phyloP scores from a whole-genome alignment of 768 basidiomycete species.

The Tephrocybe sp. region DNA sequence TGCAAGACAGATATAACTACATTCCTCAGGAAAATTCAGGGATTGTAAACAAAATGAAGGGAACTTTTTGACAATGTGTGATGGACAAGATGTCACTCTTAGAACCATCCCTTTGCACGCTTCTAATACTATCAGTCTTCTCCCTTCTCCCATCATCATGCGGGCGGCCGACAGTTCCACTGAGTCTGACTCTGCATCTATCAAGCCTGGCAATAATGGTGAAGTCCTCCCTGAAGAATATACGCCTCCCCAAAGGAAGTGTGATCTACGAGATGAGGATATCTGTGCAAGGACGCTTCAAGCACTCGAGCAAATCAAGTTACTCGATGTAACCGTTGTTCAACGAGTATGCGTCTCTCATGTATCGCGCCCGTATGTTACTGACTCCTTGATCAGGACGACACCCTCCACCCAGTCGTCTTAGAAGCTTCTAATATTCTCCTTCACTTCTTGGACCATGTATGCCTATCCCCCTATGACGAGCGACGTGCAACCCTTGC shows the following conservation, averaged over 20 bases:
- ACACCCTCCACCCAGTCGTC: slow-evolving; percentile 15
- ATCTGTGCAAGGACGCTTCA: slow-evolving; percentile 6
- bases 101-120: not conserved
- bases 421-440: slow-evolving; percentile 20
- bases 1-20: slow-evolving; percentile 54
- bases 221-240: not conserved
- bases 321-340: slow-evolving; percentile 9
- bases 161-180: slow-evolving; percentile 40
- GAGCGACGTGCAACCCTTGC: not conserved
- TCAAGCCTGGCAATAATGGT: not conserved
- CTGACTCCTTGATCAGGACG: slow-evolving; percentile 7
- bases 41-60: slow-evolving; percentile 32
- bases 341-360: slow-evolving; percentile 11
- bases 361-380: not conserved
- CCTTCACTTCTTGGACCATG: slow-evolving; percentile 16
- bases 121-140: not conserved
- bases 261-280: not conserved
- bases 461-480: slow-evolving; percentile 4
- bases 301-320: slow-evolving; percentile 13
- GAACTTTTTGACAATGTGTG: not conserved
- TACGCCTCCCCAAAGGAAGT: not conserved
- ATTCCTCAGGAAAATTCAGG: slow-evolving; percentile 56
- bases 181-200: slow-evolving; percentile 46
- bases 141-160: slow-evolving; percentile 11
- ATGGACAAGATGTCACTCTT: slow-evolving; percentile 13